Percentiles rank a stretch among this genome's conserved stretches.
Conservation (phyloP, 352 stramenopile genomes). For the Phytophthora hibernalis region DNA sequence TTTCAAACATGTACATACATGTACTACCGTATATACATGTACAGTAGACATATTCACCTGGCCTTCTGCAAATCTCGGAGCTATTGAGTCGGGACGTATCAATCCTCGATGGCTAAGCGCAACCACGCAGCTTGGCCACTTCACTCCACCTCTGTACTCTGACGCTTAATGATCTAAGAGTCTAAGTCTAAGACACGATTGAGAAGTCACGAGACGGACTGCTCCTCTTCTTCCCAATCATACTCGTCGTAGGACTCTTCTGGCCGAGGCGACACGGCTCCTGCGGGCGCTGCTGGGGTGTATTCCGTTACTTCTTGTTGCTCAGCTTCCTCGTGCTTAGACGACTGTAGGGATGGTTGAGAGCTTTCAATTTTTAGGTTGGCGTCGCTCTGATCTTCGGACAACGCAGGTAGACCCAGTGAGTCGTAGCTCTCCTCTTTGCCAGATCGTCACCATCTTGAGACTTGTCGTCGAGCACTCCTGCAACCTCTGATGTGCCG, state of each 20-base stretch:
- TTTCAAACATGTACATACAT: too few species aligned
- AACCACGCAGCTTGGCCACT: background rate
- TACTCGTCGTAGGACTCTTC: slow-evolving; percentile 69
- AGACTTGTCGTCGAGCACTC: slow-evolving; percentile 27
- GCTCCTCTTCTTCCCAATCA: slow-evolving; percentile 73
- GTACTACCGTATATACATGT: too few species aligned
- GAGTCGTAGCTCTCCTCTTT: slow-evolving; percentile 73
- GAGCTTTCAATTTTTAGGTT: slow-evolving; percentile 8
- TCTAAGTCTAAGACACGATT: background rate
- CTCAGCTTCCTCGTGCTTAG: slow-evolving; percentile 8
- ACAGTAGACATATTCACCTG: background rate
- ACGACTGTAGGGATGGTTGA: slow-evolving; percentile 3
- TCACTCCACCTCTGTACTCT: background rate
- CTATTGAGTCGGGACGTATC: background rate
- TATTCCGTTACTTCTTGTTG: slow-evolving; percentile 5
- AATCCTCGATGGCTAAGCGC: background rate
- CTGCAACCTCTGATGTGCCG: slow-evolving; percentile 39
- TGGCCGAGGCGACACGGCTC: slow-evolving; percentile 19
- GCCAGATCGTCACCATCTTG: slow-evolving; percentile 10
- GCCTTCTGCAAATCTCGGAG: too few species aligned
- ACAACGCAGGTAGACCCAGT: slow-evolving; percentile 57
- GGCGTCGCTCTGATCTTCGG: slow-evolving; percentile 22
- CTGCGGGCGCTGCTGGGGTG: background rate
- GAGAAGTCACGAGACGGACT: slow-evolving; percentile 32
- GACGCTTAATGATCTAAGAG: too few species aligned